Percentiles rank a stretch among this genome's conserved stretches.
phyloP scores from a whole-genome alignment of 23 red algal species.

The Cyanidiococcus yangmingshanensis region DNA sequence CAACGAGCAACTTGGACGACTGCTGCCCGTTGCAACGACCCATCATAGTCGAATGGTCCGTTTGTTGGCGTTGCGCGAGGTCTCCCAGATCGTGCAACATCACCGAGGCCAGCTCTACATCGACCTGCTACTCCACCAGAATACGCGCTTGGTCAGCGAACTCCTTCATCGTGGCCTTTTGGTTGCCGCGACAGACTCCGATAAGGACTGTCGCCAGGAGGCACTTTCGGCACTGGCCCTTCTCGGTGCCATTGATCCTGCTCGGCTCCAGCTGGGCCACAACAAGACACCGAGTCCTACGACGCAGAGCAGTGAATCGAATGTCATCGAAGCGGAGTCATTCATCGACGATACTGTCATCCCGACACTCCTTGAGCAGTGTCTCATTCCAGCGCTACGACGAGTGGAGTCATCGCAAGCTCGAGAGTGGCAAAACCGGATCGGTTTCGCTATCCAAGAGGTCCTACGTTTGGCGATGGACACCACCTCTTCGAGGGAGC shows the following conservation, averaged over 20 bases:
- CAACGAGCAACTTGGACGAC: background rate
- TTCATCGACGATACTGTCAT: constrained; percentile 16
- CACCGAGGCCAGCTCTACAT: background rate
- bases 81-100: background rate
- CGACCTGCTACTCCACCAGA: background rate
- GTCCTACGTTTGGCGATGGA: constrained; percentile 34
- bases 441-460: constrained; percentile 83
- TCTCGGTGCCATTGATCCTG: constrained; percentile 65
- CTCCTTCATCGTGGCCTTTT: background rate
- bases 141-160: background rate
- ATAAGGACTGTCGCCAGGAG: constrained; percentile 29
- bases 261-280: background rate
- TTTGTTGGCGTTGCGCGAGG: constrained; percentile 6
- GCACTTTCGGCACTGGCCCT: constrained; percentile 49
- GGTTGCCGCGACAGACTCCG: constrained; percentile 4
- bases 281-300: background rate
- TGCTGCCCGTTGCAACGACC: background rate
- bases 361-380: constrained; percentile 41
- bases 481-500: too few species aligned
- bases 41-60: constrained; percentile 9
- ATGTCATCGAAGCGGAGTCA: background rate
- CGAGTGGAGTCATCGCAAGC: constrained; percentile 30
- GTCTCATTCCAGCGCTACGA: constrained; percentile 50
- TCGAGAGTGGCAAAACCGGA: constrained; percentile 33
- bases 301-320: background rate